Base-by-base conservation (phyloP, 192 early-diverging fungal genomes). In the Gonapodya prolifera region DNA sequence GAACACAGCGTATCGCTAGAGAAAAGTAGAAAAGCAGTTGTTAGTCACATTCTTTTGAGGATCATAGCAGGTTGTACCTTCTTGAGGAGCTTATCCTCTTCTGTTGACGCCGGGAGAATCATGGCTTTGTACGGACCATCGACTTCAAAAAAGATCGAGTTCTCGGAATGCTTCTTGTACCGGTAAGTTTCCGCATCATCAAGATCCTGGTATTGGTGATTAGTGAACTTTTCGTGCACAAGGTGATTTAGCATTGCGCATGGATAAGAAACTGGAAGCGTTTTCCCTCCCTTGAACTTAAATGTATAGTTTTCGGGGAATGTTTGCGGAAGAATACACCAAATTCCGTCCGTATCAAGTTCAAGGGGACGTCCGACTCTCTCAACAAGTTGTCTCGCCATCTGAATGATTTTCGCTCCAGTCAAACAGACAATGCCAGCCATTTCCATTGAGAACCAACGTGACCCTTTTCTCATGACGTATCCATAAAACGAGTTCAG, bases 391-490 rank as follows among this genome's bases (percentile, higher is more conserved):
- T 91, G 83, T 2, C 96, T 89, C 1, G 98, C 98, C 86, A 97
- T 89, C 81, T 99, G 98, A 82, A 99, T 99, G 79, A 99, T 97
- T 36, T 88, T 92, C 8, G 98, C 91, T 1, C 98, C 98, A 1
- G 96, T 99, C 76, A 96, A 79, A 83, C 98, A 99, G 69, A 98
- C 96, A 31, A 99, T 94, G 29, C 98, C 98, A 0, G 95, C 98
- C 98, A 99, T 99, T 83, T 97, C 95, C 86, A 99, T 91, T 2
- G 95, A 97, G 82, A 95, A 95, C 98, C 98, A 99, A 35, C 98
- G 90, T 0, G 96, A 93, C 1, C 96, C 96, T 86, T 96, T 99
- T 77, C 96, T 85, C 98, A 98, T 99, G 16, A 99, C 97, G 83
- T 99, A 99, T 28, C 97, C 97, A 79, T 99, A 99, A 82, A 98